Percentiles rank a stretch among this genome's conserved stretches.
These are phyloP conservation scores for Cardamine occulta DNA, from an alignment of 345 rosid genomes.

Conservation along the genomic window DNA sequence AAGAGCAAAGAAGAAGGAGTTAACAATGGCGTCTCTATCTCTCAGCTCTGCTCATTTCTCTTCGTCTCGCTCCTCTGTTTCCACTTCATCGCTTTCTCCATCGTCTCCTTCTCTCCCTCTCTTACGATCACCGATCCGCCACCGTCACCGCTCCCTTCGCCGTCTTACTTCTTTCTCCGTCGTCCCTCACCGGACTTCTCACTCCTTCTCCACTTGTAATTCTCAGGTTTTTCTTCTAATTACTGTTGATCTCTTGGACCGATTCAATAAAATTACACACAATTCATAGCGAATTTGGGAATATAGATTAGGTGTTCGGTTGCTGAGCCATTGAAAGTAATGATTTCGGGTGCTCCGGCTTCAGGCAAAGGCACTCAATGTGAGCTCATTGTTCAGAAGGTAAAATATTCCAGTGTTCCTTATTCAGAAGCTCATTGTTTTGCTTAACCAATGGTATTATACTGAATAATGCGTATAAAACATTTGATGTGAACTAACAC, in stretches of 20 bases:
- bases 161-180: conserved; percentile 42
- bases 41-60: conserved; percentile 41
- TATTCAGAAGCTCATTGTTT: neutral
- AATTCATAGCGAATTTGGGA: conserved; percentile 27
- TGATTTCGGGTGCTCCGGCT: conserved; percentile 94
- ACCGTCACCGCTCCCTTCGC: conserved; percentile 24
- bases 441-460: neutral
- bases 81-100: conserved; percentile 43
- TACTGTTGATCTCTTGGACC: neutral
- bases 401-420: conserved; percentile 30
- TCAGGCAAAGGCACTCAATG: conserved; percentile 97
- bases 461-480: neutral
- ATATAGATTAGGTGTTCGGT: conserved; percentile 57
- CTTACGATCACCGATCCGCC: conserved; percentile 30
- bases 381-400: conserved; percentile 79
- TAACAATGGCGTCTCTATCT: conserved; percentile 43
- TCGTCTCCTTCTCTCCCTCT: conserved; percentile 47
- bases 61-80: conserved; percentile 33
- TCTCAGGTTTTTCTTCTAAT: conserved; percentile 13
- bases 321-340: conserved; percentile 72
- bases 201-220: neutral
- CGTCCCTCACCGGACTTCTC: conserved; percentile 25
- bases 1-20: neutral
- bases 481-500: neutral
- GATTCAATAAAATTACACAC: neutral